Base-by-base conservation (phyloP, 2,329 filamentous ascomycete genomes). In the Ophiobolus disseminans region DNA sequence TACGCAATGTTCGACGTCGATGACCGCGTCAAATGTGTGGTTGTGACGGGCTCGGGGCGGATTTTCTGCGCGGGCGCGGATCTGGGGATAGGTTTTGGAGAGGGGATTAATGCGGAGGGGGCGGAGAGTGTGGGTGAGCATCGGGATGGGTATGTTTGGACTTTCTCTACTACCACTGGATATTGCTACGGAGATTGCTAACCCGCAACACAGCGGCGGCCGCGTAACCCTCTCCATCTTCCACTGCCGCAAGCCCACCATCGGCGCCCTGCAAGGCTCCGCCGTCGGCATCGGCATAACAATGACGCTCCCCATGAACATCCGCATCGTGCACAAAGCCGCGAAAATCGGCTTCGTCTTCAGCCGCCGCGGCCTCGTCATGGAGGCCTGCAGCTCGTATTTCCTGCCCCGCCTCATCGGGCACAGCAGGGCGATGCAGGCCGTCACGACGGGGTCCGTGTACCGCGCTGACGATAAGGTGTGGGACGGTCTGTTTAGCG, bases 301-400 rank as follows among this genome's bases (percentile, higher is more conserved):
- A 30, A 81, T 83, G 79, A 81, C 79, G 0, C 75, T 85, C 10
- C 80, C 82, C 16, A 81, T 81, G 64, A 77, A 76, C 23, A 83
- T 85, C 44, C 76, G 82, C 32, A 74, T 82, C 22, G 78, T 75
- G 30, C 83, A 82, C 56, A 67, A 74, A 31, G 72, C 75, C 9
- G 85, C 87, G 2, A 88, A 87, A 65, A 82, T 91, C 54, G 88
- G 88, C 42, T 89, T 91, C 66, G 87, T 90, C 14, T 92, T 91
- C 69, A 79, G 82, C 19, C 81, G 87, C 20, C 80, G 88, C 34
- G 88, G 88, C 1, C 78, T 91, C 62, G 79, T 84, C 50, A 86
- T 89, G 82, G 89, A 92, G 72, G 87, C 86, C 0, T 86, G 83
- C 64, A 85, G 81, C 40, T 86, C 83, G 7, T 91, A 82, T 71